Percentiles rank a stretch among this genome's conserved stretches.
phyloP scores from a whole-genome alignment of 768 basidiomycete genomes.

The Clitopilus hobsonii region DNA sequence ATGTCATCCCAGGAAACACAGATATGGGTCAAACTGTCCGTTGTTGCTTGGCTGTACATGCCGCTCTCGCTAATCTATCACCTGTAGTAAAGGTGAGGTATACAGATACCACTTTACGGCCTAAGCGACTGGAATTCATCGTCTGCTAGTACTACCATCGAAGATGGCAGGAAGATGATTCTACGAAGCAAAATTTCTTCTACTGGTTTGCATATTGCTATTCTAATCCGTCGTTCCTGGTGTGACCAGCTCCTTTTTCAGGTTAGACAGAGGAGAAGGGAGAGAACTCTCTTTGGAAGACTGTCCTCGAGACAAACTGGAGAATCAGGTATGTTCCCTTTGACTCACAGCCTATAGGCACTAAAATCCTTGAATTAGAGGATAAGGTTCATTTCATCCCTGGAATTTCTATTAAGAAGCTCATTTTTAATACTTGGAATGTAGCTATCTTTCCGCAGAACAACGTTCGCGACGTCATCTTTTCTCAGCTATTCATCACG shows the following conservation, averaged over 20 bases:
- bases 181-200: slow-evolving; percentile 60
- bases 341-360: not conserved
- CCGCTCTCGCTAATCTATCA: too few species aligned
- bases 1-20: slow-evolving; percentile 40
- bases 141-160: slow-evolving; percentile 49
- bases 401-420: too few species aligned
- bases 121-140: too few species aligned
- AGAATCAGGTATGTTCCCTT: slow-evolving; percentile 42
- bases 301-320: slow-evolving; percentile 54
- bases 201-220: slow-evolving; percentile 32
- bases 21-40: slow-evolving; percentile 49
- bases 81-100: slow-evolving; percentile 42
- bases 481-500: too few species aligned
- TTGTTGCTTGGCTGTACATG: too few species aligned
- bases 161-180: slow-evolving; percentile 54
- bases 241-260: slow-evolving; percentile 14
- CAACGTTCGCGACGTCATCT: slow-evolving; percentile 32
- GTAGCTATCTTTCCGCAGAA: slow-evolving; percentile 53
- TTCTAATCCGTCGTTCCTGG: not conserved
- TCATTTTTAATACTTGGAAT: too few species aligned
- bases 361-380: slow-evolving; percentile 22
- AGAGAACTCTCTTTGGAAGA: slow-evolving; percentile 51
- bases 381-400: too few species aligned
- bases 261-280: slow-evolving; percentile 61
- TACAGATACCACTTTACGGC: not conserved